Evolutionary conservation across 2,329 filamentous ascomycete species (phyloP).

Genomic region (Fusarium buxicola): DNA sequence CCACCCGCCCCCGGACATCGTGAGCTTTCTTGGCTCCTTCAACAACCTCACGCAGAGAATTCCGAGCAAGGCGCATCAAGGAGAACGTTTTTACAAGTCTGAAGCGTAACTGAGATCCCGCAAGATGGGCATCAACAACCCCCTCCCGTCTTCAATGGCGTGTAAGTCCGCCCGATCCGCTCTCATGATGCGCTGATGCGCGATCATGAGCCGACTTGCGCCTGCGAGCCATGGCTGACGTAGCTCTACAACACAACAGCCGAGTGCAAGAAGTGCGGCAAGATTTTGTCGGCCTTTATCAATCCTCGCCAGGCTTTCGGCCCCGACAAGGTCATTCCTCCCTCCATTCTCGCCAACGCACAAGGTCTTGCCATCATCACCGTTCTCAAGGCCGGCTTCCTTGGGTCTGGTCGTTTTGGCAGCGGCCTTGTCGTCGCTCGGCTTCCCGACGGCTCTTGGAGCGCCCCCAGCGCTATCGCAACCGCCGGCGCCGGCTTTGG

Average conservation of each 20-base stretch:
- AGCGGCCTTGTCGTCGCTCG: conserved; percentile 85
- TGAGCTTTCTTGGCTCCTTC: conserved; percentile 34
- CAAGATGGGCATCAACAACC: conserved; percentile 73
- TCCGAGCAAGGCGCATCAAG: not conserved
- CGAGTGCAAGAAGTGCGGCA: conserved; percentile 97
- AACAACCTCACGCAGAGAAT: conserved; percentile 7
- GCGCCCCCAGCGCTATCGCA: conserved; percentile 82
- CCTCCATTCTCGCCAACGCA: conserved; percentile 86
- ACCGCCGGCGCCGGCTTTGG: conserved; percentile 86
- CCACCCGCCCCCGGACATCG: conserved; percentile 32
- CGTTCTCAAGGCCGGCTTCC: conserved; percentile 87
- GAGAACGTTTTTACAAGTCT: not conserved
- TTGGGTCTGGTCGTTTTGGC: conserved; percentile 84
- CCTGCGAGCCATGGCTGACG: conserved; percentile 27
- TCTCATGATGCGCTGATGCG: conserved; percentile 26
- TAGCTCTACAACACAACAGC: conserved; percentile 63
- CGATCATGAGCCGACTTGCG: conserved; percentile 35
- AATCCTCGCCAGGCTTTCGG: conserved; percentile 94
- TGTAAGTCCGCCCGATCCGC: conserved; percentile 63
- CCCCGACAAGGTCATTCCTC: conserved; percentile 97
- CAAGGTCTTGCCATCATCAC: conserved; percentile 92
- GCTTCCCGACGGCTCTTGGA: conserved; percentile 82
- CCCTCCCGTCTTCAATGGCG: conserved; percentile 74
- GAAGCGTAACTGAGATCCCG: not conserved
- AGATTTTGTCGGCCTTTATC: conserved; percentile 94